Evolutionary conservation across 352 stramenopile genomes (phyloP).

Genomic region (Phytophthora cryptogea): DNA sequence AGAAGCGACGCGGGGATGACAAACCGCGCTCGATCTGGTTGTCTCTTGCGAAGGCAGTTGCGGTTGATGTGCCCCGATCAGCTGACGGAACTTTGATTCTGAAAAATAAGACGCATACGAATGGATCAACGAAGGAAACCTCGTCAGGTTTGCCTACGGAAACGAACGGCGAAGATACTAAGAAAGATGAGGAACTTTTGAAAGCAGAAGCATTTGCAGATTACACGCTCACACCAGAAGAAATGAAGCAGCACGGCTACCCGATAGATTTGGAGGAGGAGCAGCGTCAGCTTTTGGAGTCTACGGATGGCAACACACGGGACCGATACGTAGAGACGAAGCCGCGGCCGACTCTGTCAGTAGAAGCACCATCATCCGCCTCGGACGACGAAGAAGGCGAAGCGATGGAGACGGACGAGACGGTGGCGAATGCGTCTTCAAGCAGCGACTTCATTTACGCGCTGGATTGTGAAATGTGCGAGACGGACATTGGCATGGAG

Average conservation of each 20-base stretch:
- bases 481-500: constrained; percentile 85
- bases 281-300: constrained; percentile 54
- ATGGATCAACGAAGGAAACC: constrained; percentile 8
- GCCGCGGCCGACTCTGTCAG: constrained; percentile 28
- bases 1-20: constrained; percentile 43
- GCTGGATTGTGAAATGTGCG: constrained; percentile 92
- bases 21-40: constrained; percentile 61
- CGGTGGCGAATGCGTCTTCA: constrained; percentile 11
- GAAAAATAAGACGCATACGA: constrained; percentile 9
- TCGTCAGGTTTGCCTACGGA: constrained; percentile 4
- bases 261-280: constrained; percentile 64
- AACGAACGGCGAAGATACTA: constrained; percentile 7
- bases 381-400: constrained; percentile 27
- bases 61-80: constrained; percentile 56
- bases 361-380: constrained; percentile 3
- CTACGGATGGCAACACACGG: constrained; percentile 52
- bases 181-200: constrained; percentile 10
- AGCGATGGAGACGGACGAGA: constrained; percentile 32
- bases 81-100: constrained; percentile 47
- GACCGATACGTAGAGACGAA: constrained; percentile 63
- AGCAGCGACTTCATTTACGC: constrained; percentile 51
- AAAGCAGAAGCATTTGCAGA: constrained; percentile 37
- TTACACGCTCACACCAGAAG: constrained; percentile 65
- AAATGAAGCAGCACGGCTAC: constrained; percentile 76
- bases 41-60: constrained; percentile 66